Percentiles rank a stretch among this genome's conserved stretches.
phyloP scores from a whole-genome alignment of 805 yeast genomes.

The Saccharomycopsis lassenensis region DNA sequence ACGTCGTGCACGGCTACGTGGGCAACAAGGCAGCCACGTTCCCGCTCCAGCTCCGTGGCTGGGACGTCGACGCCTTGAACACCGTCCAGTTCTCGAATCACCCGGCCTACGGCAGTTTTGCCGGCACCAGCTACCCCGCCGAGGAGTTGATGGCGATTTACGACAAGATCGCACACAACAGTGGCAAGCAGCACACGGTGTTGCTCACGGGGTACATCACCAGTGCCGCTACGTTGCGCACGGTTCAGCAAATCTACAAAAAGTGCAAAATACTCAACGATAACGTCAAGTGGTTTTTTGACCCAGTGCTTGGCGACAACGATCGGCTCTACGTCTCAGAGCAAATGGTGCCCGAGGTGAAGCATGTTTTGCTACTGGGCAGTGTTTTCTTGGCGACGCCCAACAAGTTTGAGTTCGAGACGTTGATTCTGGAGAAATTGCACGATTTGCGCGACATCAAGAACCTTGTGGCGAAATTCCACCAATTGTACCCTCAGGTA shows the following conservation, averaged over 20 bases:
- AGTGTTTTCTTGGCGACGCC: slow-evolving; percentile 49
- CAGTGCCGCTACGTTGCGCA: slow-evolving; percentile 40
- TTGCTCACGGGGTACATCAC: slow-evolving; percentile 78
- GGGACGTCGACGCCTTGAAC: slow-evolving; percentile 89
- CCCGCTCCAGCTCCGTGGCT: slow-evolving; percentile 75
- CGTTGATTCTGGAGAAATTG: slow-evolving; percentile 38
- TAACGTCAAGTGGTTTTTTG: slow-evolving; percentile 51
- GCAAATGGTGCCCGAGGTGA: slow-evolving; percentile 32
- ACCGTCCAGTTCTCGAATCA: slow-evolving; percentile 87
- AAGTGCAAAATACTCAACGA: slow-evolving; percentile 3
- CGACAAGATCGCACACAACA: slow-evolving; percentile 41
- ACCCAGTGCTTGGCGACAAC: slow-evolving; percentile 90
- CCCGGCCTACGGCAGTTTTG: slow-evolving; percentile 70
- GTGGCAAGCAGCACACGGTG: slow-evolving; percentile 45
- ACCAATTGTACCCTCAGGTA: slow-evolving; percentile 33
- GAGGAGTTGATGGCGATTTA: slow-evolving; percentile 38
- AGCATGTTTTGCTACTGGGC: too few relatives aligned
- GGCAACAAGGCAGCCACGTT: slow-evolving; percentile 88
- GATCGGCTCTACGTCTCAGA: slow-evolving; percentile 68
- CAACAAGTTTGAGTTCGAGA: slow-evolving; percentile 65
- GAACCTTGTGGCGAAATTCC: slow-evolving; percentile 32
- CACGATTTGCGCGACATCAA: slow-evolving; percentile 27
- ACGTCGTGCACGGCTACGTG: slow-evolving; percentile 92
- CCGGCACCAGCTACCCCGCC: slow-evolving; percentile 43
- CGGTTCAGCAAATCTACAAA: slow-evolving; percentile 31